Evolutionary conservation across 257 asterid species (phyloP), one percentile per base, ranked within the genome.

Genomic region (Rhazya stricta): DNA sequence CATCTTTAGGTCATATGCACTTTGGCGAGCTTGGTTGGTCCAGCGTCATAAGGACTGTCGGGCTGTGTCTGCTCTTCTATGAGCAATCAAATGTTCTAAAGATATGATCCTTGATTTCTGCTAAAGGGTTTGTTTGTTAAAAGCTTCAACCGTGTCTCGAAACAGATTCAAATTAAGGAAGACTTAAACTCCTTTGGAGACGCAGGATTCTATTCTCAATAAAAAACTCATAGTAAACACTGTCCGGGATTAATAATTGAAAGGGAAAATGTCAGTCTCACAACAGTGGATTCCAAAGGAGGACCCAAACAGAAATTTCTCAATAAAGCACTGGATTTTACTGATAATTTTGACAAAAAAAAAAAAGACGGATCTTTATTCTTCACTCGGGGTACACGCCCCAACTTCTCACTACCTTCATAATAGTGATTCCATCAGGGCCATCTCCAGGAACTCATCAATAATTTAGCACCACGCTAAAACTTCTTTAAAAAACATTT

Each of bases 71-170:
- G 10, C 65, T 39, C 34, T 19, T 50, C 46, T 76, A 32, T 62
- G 25, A 18, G n/a, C 76, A 60, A 62, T 61, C 54, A 60, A 48
- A 60, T 48, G n/a, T 36, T 71, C 67, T 11, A 19, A 39, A 53
- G 61, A 56, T 6, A 45, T 23, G 1, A 36, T 69, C 80, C 74
- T 69, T 72, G 66, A 57, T 72, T 72, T 78, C 81, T 78, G 74
- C 77, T 53, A 69, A 56, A 46, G 62, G 56, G 39, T 18, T 39
- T 32, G 11, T 13, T 69, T 54, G 11, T 61, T 70, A 15, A 77
- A n/a, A 25, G 65, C 46, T 57, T 73, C 25, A 18, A 42, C 58
- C 32, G 30, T 27, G 46, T 41, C 23, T 12, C 46, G 16, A 6
- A 29, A n/a, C 27, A 12, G 8, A 62, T 63, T 62, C 72, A 32